Conservation (phyloP, 306 rosid genomes). For the Phaseolus lunatus region DNA sequence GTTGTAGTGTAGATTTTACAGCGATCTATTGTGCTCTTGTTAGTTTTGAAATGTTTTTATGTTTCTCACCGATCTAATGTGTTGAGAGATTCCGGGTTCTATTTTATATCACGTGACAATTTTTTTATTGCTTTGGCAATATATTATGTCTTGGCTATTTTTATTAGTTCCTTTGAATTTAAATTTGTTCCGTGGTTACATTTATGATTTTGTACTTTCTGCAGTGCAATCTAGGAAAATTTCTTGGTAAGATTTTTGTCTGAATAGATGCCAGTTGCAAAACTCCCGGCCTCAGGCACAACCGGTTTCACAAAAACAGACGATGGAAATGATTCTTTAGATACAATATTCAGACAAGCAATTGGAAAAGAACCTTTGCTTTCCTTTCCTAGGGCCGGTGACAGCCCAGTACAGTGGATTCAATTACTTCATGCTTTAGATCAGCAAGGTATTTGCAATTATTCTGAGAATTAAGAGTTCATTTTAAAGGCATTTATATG, state of each 20-base stretch:
- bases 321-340: conserved; percentile 80
- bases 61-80: conserved; percentile 7
- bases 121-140: not conserved
- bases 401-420: conserved; percentile 79
- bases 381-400: conserved; percentile 76
- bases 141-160: not conserved
- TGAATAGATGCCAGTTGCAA: conserved; percentile 79
- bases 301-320: conserved; percentile 74
- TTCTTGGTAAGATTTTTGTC: conserved; percentile 45
- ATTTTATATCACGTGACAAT: not conserved
- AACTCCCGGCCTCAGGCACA: conserved; percentile 60
- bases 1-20: conserved; percentile 24
- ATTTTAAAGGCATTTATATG: conserved; percentile 21
- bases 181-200: conserved; percentile 25
- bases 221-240: conserved; percentile 49
- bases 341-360: conserved; percentile 74
- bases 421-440: conserved; percentile 91
- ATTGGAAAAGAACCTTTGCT: conserved; percentile 78
- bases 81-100: not conserved
- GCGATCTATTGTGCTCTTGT: conserved; percentile 41
- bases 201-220: conserved; percentile 35
- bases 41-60: conserved; percentile 8
- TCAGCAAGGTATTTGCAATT: conserved; percentile 74
- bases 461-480: not conserved
- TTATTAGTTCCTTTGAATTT: conserved; percentile 21